Percentiles rank a stretch among this genome's conserved stretches.
phyloP scores from a whole-genome alignment of 2,329 filamentous ascomycete species.

The Fusarium kyushuense region DNA sequence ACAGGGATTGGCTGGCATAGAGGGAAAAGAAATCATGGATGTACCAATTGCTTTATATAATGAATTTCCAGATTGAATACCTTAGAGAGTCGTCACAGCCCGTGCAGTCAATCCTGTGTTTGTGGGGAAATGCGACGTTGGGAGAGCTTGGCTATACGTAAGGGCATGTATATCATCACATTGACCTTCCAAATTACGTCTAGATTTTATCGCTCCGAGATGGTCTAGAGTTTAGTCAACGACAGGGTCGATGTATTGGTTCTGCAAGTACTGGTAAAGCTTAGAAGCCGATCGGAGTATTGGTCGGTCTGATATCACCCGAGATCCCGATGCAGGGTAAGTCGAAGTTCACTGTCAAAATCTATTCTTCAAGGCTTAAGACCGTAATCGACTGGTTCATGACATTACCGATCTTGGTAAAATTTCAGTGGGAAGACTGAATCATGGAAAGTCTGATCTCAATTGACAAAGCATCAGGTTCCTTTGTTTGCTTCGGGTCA shows the following conservation, averaged over 20 bases:
- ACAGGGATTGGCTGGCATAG: fast-evolving
- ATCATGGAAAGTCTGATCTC: no score
- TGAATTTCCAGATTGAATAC: not conserved
- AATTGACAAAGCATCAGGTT: no score
- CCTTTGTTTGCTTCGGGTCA: no score
- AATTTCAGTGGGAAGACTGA: no score
- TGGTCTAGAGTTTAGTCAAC: fast-evolving
- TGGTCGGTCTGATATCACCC: not conserved
- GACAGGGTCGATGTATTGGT: not conserved
- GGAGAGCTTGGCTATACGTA: not conserved
- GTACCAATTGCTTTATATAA: not conserved
- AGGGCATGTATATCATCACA: not conserved
- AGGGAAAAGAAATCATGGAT: not conserved
- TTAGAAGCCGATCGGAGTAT: not conserved
- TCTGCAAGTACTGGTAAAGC: not conserved
- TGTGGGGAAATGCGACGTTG: not conserved
- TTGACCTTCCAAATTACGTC: slow-evolving; percentile 2
- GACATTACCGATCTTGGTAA: no score
- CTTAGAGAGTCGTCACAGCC: fast-evolving
- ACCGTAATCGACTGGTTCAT: no score
- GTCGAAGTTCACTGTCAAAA: no score
- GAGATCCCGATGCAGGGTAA: slow-evolving; percentile 11
- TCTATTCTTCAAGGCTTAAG: no score
- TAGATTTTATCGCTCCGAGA: not conserved
- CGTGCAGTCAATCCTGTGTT: not conserved